These are phyloP conservation scores for Silene noctiflora DNA, from an alignment of 179 eudicot genomes.

Conservation along the genomic window DNA sequence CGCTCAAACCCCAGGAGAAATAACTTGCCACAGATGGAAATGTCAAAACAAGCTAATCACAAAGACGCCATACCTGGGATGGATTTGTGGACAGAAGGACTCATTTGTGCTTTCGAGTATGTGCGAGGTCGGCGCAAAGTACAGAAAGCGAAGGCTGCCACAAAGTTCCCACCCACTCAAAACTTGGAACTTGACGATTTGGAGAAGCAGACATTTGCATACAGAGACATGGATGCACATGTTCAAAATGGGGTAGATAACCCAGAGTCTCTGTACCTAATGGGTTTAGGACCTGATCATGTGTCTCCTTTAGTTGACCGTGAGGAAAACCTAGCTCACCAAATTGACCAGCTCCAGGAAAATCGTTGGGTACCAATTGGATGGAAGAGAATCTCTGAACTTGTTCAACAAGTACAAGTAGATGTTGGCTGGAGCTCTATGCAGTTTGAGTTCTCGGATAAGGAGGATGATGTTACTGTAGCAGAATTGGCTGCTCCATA, in stretches of 20 bases:
- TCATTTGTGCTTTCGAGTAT: constrained; percentile 88
- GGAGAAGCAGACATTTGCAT: constrained; percentile 31
- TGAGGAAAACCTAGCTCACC: constrained; percentile 31
- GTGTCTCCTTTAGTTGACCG: constrained; percentile 30
- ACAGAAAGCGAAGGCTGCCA: constrained; percentile 34
- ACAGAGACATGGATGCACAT: constrained; percentile 30
- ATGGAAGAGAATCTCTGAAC: constrained; percentile 78
- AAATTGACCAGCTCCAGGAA: constrained; percentile 37
- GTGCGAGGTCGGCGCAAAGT: constrained; percentile 50
- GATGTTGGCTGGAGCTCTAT: constrained; percentile 60
- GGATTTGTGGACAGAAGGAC: constrained; percentile 87
- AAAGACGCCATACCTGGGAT: constrained; percentile 52
- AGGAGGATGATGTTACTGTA: constrained; percentile 72
- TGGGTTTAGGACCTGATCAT: constrained; percentile 36
- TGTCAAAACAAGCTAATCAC: constrained; percentile 32
- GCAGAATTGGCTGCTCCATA: constrained; percentile 96
- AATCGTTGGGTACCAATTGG: constrained; percentile 90
- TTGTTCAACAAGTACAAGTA: constrained; percentile 62
- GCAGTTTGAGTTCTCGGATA: constrained; percentile 51
- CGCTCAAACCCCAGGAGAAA: constrained; percentile 27
- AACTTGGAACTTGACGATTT: constrained; percentile 31
- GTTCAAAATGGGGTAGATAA: constrained; percentile 33
- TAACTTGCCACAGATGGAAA: constrained; percentile 37
- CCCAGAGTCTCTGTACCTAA: constrained; percentile 31
- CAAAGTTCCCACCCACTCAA: constrained; percentile 30